A percentile compares a stretch with the other conserved stretches of the same genome.
phyloP scores from a whole-genome alignment of 75 land plant species.

The Cryptomeria japonica region DNA sequence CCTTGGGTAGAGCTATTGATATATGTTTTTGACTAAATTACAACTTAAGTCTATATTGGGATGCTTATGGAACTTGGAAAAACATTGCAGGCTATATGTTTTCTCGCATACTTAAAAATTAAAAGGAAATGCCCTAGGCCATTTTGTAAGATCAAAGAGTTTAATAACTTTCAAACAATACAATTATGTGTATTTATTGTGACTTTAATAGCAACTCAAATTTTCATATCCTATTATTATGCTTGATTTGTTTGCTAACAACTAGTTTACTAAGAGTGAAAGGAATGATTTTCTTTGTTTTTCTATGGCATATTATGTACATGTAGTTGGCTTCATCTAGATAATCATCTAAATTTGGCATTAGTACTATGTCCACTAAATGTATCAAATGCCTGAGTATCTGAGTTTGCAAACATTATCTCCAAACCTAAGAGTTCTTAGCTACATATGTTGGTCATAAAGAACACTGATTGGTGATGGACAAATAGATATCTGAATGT shows the following conservation, averaged over 20 bases:
- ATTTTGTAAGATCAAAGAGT: conserved; percentile 58
- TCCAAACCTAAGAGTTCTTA: conserved; percentile 56
- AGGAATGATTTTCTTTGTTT: not conserved
- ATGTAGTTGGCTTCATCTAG: too few species aligned
- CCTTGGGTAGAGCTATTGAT: too few species aligned
- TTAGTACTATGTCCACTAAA: too few species aligned
- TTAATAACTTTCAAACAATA: not conserved
- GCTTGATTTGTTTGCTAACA: not conserved
- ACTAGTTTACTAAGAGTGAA: not conserved
- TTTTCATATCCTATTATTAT: not conserved
- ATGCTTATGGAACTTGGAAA: conserved; percentile 98
- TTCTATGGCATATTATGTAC: too few species aligned
- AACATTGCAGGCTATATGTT: conserved; percentile 79
- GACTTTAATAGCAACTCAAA: not conserved
- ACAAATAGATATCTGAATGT: conserved; percentile 47
- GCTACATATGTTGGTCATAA: conserved; percentile 83
- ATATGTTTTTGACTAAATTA: too few species aligned
- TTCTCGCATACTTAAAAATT: conserved; percentile 69
- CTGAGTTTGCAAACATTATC: too few species aligned
- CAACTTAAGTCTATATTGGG: too few species aligned
- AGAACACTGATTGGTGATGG: conserved; percentile 43
- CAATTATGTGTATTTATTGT: not conserved
- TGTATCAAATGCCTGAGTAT: too few species aligned
- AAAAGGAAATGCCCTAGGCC: conserved; percentile 51
- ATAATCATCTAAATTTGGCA: too few species aligned